Base-by-base conservation (phyloP, 805 yeast species). In the Saccharomycopsis sp. region DNA sequence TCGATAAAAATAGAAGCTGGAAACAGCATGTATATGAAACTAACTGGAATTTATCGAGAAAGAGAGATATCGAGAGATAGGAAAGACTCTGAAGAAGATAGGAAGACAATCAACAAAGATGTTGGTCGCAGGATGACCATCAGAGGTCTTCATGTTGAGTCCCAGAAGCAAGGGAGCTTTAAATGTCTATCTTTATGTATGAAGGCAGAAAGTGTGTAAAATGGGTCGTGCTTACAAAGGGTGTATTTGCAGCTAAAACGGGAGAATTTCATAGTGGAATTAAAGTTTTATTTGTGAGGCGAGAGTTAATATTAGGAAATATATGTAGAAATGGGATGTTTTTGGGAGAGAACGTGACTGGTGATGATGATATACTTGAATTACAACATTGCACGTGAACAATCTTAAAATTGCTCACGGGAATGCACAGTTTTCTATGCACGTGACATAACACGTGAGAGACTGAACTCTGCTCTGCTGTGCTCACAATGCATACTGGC, bases 381-480 rank as follows among this genome's bases (percentile, higher is more conserved):
- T 44, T 44, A 17, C 49, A 44, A 44, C 49, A 44, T 44, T 12
- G 5, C 49, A 44, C 49, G 49, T 44, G 49, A 44, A 7, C 49
- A 44, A 44, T 44, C 49, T 44, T 44, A 44, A 44, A 8, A 44
- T 44, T 44, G 38, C 38, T 29, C 5, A 29, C 12, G 38, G 5
- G 38, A 29, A n/a, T n/a, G n/a, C n/a, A n/a, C n/a, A n/a, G n/a
- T n/a, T n/a, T n/a, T n/a, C n/a, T n/a, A n/a, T n/a, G n/a, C n/a
- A n/a, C n/a, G n/a, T n/a, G n/a, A n/a, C n/a, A n/a, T n/a, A n/a
- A n/a, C n/a, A n/a, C n/a, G n/a, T n/a, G n/a, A n/a, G n/a, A n/a
- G n/a, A n/a, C n/a, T n/a, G n/a, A n/a, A n/a, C n/a, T n/a, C n/a
- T n/a, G n/a, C n/a, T n/a, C n/a, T n/a, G n/a, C n/a, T n/a, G n/a